Evolutionary conservation across 345 rosid genomes (phyloP).

Genomic region (Gossypium arboreum): DNA sequence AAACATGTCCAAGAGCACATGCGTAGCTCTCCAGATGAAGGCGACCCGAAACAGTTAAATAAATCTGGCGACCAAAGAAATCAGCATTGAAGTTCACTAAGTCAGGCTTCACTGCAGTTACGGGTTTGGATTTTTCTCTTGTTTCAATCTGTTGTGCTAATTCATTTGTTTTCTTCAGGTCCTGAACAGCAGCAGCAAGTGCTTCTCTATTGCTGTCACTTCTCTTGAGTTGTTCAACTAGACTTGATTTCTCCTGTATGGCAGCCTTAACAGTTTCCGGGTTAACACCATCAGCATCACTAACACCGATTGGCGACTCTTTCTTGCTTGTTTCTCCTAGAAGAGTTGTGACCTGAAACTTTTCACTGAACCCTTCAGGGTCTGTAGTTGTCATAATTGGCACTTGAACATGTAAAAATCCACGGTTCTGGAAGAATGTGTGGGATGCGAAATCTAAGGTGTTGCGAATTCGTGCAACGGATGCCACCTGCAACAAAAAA

Average conservation of each 20-base stretch:
- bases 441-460: constrained; percentile 62
- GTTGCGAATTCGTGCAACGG: constrained; percentile 64
- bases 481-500: constrained; percentile 54
- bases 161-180: constrained; percentile 61
- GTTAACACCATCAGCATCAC: constrained; percentile 35
- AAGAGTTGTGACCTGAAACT: constrained; percentile 57
- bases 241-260: constrained; percentile 51
- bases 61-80: constrained; percentile 54
- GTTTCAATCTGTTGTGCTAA: constrained; percentile 66
- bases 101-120: constrained; percentile 30
- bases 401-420: constrained; percentile 67
- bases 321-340: constrained; percentile 29
- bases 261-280: constrained; percentile 60
- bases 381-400: constrained; percentile 74
- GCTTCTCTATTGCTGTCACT: constrained; percentile 81
- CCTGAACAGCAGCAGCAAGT: constrained; percentile 57
- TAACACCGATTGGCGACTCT: constrained; percentile 26
- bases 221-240: constrained; percentile 72
- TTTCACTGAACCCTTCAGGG: constrained; percentile 53
- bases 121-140: constrained; percentile 36
- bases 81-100: constrained; percentile 38
- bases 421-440: constrained; percentile 61
- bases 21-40: constrained; percentile 90
- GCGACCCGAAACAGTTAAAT: constrained; percentile 66
- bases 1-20: constrained; percentile 85